phyloP scores from a whole-genome alignment of 2,329 filamentous ascomycete species.

The Lasiodiplodia citricola region DNA sequence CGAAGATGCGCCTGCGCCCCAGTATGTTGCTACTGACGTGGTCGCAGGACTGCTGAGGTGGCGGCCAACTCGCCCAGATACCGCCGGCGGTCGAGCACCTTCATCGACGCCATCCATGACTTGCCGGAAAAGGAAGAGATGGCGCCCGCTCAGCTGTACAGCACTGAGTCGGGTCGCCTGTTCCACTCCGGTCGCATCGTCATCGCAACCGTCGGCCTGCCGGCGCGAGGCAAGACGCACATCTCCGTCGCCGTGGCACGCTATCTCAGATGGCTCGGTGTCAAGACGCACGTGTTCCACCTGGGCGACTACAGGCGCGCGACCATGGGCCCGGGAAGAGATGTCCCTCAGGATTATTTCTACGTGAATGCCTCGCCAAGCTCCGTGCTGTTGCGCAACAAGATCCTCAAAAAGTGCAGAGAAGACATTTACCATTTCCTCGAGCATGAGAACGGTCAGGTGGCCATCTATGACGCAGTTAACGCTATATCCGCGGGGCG shows the following conservation, averaged over 20 bases:
- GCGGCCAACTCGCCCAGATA: constrained; percentile 90
- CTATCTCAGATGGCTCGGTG: constrained; percentile 94
- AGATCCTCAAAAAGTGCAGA: constrained; percentile 95
- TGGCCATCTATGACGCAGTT: constrained; percentile 97
- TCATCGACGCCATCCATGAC: constrained; percentile 97
- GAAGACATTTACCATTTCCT: constrained; percentile 97
- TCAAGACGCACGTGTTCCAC: constrained; percentile 98
- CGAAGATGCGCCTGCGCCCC: not conserved
- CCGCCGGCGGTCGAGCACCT: constrained; percentile 90
- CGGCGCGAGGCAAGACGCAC: constrained; percentile 96
- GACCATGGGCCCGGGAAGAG: constrained; percentile 80
- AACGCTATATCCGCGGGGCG: constrained; percentile 87
- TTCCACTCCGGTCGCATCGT: constrained; percentile 98
- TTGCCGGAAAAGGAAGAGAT: constrained; percentile 80
- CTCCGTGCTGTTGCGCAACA: constrained; percentile 92
- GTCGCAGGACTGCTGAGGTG: constrained; percentile 80
- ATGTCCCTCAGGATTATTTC: constrained; percentile 97
- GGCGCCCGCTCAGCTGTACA: constrained; percentile 96
- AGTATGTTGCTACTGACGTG: constrained; percentile 6
- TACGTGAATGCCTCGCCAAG: constrained; percentile 91
- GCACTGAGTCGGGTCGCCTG: constrained; percentile 93
- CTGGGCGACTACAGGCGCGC: constrained; percentile 94
- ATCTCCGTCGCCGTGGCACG: constrained; percentile 94
- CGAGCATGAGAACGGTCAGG: constrained; percentile 96
- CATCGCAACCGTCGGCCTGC: constrained; percentile 94